Evolutionary conservation across 2,329 filamentous ascomycete genomes (phyloP), one percentile per base, ranked within the genome.

Genomic region (Sporothrix euskadiensis): DNA sequence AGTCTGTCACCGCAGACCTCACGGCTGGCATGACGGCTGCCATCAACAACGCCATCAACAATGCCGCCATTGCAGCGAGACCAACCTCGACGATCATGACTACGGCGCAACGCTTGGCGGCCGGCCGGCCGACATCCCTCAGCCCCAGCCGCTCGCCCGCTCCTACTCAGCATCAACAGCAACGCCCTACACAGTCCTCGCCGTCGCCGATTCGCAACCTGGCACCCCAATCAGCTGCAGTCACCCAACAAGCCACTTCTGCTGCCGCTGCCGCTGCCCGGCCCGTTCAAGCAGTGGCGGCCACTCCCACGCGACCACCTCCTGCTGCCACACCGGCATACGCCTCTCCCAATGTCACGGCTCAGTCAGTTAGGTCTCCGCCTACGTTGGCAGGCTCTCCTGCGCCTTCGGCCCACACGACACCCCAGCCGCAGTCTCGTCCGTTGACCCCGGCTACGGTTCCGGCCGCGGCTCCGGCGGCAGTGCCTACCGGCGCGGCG

Each of bases 11-110:
- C 9, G 68, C 52, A 8, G 68, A 39, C 14, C 35, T 74, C 14
- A 74, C 73, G 32, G 73, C 73, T 0, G 73, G 73, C 26, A 74
- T 74, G 73, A 39, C 73, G 44, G 73, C 73, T 1, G 73, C 73
- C 4, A 30, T 74, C 41, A 68, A 63, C 49, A 65, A 68, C 10
- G 73, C 73, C 41, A 74, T 71, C 44, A 74, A 71, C 41, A 74
- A 71, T 14, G 73, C 73, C 7, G 73, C 73, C 9, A 35, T 69
- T 8, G 72, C 72, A 6, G 68, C 68, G 2, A 39, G 72, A 1
- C 72, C 72, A n/a, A 54, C 66, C 19, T 41, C 49, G 44, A 71
- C 49, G 8, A 57, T 63, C 59, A 30, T 73, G 57, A 73, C 56
- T 4, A n/a, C 72, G 3, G 72, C 72, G 9, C 72, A 73, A 39